phyloP scores from a whole-genome alignment of 148 eudicot genomes.

The Dysphania ambrosioides region DNA sequence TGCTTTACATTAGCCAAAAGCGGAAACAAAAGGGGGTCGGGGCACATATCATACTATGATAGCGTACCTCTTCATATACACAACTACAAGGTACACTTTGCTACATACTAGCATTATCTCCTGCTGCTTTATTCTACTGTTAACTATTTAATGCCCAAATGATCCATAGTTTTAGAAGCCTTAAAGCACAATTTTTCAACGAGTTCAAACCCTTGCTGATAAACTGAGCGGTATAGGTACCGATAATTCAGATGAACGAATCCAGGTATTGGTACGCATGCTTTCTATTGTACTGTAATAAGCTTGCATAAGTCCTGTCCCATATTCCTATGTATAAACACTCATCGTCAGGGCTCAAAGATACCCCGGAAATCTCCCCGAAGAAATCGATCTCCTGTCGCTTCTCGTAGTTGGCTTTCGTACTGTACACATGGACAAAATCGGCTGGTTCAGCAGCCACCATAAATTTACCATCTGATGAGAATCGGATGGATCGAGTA shows the following conservation, averaged over 20 bases:
- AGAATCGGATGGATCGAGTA: slow-evolving; percentile 72
- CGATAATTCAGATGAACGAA: slow-evolving; percentile 40
- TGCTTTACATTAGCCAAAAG: slow-evolving; percentile 15
- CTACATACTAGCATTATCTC: slow-evolving; percentile 16
- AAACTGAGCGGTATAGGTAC: too few relatives aligned
- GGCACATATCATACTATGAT: background rate
- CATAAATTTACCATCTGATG: slow-evolving; percentile 74
- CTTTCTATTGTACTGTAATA: slow-evolving; percentile 66
- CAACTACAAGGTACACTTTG: slow-evolving; percentile 18
- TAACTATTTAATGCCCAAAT: slow-evolving; percentile 4
- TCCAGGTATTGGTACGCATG: slow-evolving; percentile 61
- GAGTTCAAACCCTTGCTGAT: slow-evolving; percentile 12
- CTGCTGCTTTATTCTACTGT: slow-evolving; percentile 26
- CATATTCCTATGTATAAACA: slow-evolving; percentile 69
- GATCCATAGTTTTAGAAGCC: slow-evolving; percentile 2
- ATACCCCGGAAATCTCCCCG: slow-evolving; percentile 87
- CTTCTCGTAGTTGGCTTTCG: slow-evolving; percentile 45
- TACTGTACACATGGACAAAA: slow-evolving; percentile 67
- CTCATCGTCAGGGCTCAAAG: slow-evolving; percentile 80
- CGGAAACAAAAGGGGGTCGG: background rate
- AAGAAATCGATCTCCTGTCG: slow-evolving; percentile 85
- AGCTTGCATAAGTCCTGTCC: slow-evolving; percentile 89
- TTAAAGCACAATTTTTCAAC: slow-evolving; percentile 5
- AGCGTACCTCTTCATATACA: slow-evolving; percentile 23
- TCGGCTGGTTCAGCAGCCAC: slow-evolving; percentile 90